Percentiles rank a stretch among this genome's conserved stretches.
Evolutionary conservation across 1,284 basidiomycete genomes (phyloP).

Genomic region (Vanrija sp.): DNA sequence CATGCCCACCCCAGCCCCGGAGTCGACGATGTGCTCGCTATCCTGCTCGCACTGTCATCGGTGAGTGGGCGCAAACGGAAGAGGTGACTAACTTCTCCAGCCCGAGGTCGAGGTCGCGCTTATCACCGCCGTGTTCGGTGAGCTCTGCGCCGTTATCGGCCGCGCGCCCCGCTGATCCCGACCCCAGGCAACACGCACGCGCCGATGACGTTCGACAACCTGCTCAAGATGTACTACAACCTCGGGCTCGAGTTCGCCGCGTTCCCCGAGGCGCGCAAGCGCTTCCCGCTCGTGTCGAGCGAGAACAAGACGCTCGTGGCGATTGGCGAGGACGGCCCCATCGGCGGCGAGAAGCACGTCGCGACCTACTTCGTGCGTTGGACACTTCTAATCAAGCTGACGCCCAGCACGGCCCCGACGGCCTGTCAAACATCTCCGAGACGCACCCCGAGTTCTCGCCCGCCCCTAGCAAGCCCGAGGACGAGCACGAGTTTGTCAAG

Average conservation of each 20-base stretch:
- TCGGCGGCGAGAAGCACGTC: constrained; percentile 69
- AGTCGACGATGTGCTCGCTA: constrained; percentile 84
- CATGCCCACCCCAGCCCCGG: constrained; percentile 52
- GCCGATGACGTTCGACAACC: constrained; percentile 56
- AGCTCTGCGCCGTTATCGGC: constrained; percentile 18
- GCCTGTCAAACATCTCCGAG: constrained; percentile 66
- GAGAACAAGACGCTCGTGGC: constrained; percentile 60
- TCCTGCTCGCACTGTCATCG: constrained; percentile 43
- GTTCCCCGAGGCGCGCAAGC: constrained; percentile 56
- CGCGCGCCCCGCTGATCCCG: neutral
- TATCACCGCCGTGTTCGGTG: constrained; percentile 73
- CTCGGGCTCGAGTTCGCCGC: constrained; percentile 63
- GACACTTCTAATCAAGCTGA: neutral
- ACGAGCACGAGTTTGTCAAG: constrained; percentile 55
- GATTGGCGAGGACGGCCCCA: constrained; percentile 65
- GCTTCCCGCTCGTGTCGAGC: constrained; percentile 63
- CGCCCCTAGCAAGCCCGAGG: constrained; percentile 31
- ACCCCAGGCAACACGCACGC: constrained; percentile 65
- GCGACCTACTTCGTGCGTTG: constrained; percentile 71
- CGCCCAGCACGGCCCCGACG: constrained; percentile 63
- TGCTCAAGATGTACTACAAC: constrained; percentile 72
- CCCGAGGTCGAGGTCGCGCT: constrained; percentile 65
- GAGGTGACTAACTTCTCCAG: constrained; percentile 34
- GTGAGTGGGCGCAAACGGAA: constrained; percentile 22
- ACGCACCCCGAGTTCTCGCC: constrained; percentile 70